A percentile compares a stretch with the other conserved stretches of the same genome.
Evolutionary conservation across 352 stramenopile genomes (phyloP).

Genomic region (Phytophthora fragariae): DNA sequence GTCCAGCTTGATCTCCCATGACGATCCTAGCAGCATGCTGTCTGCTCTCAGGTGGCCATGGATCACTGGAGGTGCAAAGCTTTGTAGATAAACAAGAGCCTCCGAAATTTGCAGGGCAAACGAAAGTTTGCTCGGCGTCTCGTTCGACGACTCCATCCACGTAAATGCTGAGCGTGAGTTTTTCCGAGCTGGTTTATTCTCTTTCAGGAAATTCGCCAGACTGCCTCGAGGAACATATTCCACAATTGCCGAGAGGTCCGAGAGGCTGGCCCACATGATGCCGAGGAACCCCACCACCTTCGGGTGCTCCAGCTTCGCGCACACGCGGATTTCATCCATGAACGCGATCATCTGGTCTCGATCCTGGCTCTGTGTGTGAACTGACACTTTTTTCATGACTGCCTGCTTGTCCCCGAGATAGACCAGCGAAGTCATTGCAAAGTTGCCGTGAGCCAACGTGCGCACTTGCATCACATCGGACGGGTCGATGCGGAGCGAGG

Average conservation of each 20-base stretch:
- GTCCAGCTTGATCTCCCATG: constrained; percentile 67
- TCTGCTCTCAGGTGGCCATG: constrained; percentile 68
- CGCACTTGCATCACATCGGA: constrained; percentile 51
- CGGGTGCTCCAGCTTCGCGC: constrained; percentile 57
- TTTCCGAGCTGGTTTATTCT: constrained; percentile 46
- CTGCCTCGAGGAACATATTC: constrained; percentile 60
- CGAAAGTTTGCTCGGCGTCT: constrained; percentile 49
- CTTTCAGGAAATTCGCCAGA: constrained; percentile 42
- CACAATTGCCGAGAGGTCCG: constrained; percentile 67
- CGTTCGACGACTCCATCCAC: constrained; percentile 42
- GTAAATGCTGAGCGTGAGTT: constrained; percentile 30
- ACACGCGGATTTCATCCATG: constrained; percentile 78
- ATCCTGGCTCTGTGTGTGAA: constrained; percentile 34
- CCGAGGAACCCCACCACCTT: constrained; percentile 67
- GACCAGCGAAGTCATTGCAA: constrained; percentile 47
- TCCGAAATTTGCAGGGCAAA: constrained; percentile 70
- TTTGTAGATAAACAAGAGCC: constrained; percentile 70
- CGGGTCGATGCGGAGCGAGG: constrained; percentile 45
- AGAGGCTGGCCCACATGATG: constrained; percentile 62
- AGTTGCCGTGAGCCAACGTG: constrained; percentile 41
- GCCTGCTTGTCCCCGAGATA: constrained; percentile 48
- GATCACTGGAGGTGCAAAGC: constrained; percentile 65
- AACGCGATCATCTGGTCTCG: constrained; percentile 49
- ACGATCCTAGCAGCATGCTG: constrained; percentile 62
- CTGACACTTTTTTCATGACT: constrained; percentile 47